Percentiles rank a stretch among this genome's conserved stretches.
Evolutionary conservation across 148 eudicot species (phyloP).

Genomic region (Dysphania ambrosioides): DNA sequence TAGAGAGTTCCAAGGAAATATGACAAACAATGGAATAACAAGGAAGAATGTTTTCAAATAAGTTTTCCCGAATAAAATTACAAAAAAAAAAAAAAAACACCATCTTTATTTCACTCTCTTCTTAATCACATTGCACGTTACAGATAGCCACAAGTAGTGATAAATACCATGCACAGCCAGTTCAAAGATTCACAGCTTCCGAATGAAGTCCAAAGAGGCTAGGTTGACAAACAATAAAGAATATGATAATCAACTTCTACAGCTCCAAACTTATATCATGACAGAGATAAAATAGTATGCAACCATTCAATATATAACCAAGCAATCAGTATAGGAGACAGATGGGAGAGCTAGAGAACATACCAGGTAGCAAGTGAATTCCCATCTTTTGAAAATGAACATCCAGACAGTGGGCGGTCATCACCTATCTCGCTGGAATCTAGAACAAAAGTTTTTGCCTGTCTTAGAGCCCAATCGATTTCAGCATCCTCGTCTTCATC

Average conservation of each 20-base stretch:
- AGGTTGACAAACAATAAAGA: not conserved
- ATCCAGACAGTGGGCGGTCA: conserved; percentile 83
- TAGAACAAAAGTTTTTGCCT: conserved; percentile 58
- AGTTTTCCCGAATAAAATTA: not conserved
- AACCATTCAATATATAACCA: not conserved
- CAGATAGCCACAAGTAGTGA: not conserved
- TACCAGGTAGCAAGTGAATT: conserved; percentile 87
- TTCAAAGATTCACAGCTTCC: not conserved
- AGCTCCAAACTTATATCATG: not conserved
- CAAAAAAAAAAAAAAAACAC: not conserved
- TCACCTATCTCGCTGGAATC: conserved; percentile 91
- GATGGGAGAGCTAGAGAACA: conserved; percentile 12
- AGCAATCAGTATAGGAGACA: not conserved
- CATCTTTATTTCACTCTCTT: not conserved
- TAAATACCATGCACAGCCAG: not conserved
- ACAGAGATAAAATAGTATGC: not conserved
- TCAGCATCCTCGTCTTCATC: conserved; percentile 96
- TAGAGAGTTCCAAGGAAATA: no score
- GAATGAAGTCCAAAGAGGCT: not conserved
- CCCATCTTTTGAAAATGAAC: conserved; percentile 78
- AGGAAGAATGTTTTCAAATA: no score
- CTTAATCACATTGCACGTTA: not conserved
- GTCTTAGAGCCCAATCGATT: conserved; percentile 66
- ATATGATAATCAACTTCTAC: not conserved
- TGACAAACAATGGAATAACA: no score